phyloP scores from a whole-genome alignment of 495 filamentous ascomycete species.

The Aspergillus incahuasiensis region DNA sequence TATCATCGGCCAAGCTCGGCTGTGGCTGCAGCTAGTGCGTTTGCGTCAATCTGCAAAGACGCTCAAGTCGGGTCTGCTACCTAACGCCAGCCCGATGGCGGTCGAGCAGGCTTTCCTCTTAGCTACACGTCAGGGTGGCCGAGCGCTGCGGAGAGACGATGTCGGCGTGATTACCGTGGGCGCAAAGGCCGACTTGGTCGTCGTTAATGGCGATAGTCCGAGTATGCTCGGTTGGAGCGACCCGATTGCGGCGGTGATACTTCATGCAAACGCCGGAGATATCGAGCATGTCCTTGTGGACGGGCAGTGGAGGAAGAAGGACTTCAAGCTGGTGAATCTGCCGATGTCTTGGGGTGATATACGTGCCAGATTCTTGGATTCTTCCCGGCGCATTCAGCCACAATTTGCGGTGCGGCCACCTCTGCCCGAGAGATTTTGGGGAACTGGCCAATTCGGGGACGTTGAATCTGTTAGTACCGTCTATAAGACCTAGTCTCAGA shows the following conservation, averaged over 20 bases:
- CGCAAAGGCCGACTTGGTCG: constrained; percentile 46
- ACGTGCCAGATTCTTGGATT: constrained; percentile 2
- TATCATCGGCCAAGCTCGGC: constrained; percentile 27
- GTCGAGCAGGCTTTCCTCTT: constrained; percentile 48
- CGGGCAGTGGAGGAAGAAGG: constrained; percentile 38
- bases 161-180: constrained; percentile 41
- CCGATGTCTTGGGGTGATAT: background rate
- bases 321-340: constrained; percentile 25
- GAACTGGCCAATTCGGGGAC: constrained; percentile 1
- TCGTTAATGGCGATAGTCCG: constrained; percentile 45
- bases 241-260: constrained; percentile 47
- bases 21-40: constrained; percentile 33
- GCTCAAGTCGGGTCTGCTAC: constrained; percentile 32
- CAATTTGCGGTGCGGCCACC: constrained; percentile 1
- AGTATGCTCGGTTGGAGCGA: constrained; percentile 45
- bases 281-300: constrained; percentile 45
- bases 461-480: background rate
- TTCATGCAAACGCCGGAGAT: constrained; percentile 46
- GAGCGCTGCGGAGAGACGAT: constrained; percentile 41
- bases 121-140: constrained; percentile 42
- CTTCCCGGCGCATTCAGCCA: constrained; percentile 25
- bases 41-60: constrained; percentile 24
- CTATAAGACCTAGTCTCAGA: background rate
- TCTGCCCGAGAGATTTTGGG: constrained; percentile 9
- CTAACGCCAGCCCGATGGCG: constrained; percentile 34